Percentiles rank a stretch among this genome's conserved stretches.
These are phyloP conservation scores for Ogataea populi-albae DNA, from an alignment of 805 yeast genomes.

Conservation along the genomic window DNA sequence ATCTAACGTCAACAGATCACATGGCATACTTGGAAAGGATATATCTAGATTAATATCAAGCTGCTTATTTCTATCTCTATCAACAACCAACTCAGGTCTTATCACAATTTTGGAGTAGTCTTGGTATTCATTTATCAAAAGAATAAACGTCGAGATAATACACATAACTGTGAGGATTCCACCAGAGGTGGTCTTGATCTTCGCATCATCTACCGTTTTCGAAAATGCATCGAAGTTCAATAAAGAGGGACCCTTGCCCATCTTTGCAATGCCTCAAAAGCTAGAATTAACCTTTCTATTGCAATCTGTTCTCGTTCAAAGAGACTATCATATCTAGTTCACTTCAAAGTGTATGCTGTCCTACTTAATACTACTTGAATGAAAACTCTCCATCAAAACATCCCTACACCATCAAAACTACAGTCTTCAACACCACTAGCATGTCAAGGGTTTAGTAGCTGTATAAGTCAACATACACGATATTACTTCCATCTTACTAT, in stretches of 20 bases:
- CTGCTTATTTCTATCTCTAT: slow-evolving; percentile 71
- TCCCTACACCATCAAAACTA: too few relatives aligned
- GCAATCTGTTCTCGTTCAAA: too few relatives aligned
- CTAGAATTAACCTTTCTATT: too few relatives aligned
- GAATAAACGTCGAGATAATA: slow-evolving; percentile 52
- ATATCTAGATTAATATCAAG: slow-evolving; percentile 80
- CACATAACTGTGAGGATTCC: slow-evolving; percentile 83
- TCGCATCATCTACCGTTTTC: slow-evolving; percentile 91
- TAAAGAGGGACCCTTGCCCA: slow-evolving; percentile 36
- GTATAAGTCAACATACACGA: too few relatives aligned
- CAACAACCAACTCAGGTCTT: slow-evolving; percentile 85
- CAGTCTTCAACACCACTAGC: too few relatives aligned
- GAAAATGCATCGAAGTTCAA: slow-evolving; percentile 84
- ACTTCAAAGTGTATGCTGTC: too few relatives aligned
- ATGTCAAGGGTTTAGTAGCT: too few relatives aligned
- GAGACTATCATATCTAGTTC: too few relatives aligned
- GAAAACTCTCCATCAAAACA: too few relatives aligned
- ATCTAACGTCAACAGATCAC: slow-evolving; percentile 78
- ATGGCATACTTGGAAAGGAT: slow-evolving; percentile 81
- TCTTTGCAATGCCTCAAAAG: slow-evolving; percentile 9
- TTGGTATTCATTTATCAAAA: slow-evolving; percentile 70
- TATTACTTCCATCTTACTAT: too few relatives aligned
- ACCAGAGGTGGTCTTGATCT: slow-evolving; percentile 84
- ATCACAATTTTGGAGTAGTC: slow-evolving; percentile 67
- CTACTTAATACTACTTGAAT: too few relatives aligned